These are phyloP conservation scores for Dactylellina drechsleri DNA, from an alignment of 2,329 filamentous ascomycete genomes.

Conservation along the genomic window DNA sequence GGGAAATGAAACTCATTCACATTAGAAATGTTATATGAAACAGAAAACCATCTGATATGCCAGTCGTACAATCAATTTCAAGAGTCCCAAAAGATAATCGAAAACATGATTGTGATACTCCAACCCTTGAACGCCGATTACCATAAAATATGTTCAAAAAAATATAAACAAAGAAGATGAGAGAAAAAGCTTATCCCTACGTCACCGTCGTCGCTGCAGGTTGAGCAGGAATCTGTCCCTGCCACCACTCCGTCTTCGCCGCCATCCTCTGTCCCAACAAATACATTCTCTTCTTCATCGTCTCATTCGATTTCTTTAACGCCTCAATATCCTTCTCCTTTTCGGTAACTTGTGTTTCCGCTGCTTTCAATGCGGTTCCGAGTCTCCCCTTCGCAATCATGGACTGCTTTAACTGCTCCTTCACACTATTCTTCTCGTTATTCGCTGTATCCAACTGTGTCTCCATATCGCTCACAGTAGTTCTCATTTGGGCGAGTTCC, in stretches of 20 bases:
- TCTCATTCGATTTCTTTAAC: constrained; percentile 37
- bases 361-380: constrained; percentile 1
- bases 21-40: too few species aligned
- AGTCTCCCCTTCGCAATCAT: constrained; percentile 15
- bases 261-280: constrained; percentile 48
- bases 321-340: constrained; percentile 19
- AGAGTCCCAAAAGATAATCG: too few species aligned
- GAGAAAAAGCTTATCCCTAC: background rate
- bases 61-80: too few species aligned
- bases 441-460: constrained; percentile 18
- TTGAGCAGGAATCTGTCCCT: constrained; percentile 30
- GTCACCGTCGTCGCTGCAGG: constrained; percentile 11
- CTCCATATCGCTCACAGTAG: constrained; percentile 13
- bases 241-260: constrained; percentile 48
- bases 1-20: too few species aligned
- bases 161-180: background rate
- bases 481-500: constrained; percentile 26
- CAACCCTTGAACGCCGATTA: too few species aligned
- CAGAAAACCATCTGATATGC: too few species aligned
- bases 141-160: background rate
- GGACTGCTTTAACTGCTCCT: constrained; percentile 7
- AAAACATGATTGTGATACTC: too few species aligned
- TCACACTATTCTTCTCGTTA: constrained; percentile 32
- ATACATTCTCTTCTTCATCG: constrained; percentile 49
- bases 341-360: constrained; percentile 19